A percentile compares a stretch with the other conserved stretches of the same genome.
Conservation (phyloP, 371 early-diverging fungal species). For the Lichtheimia ramosa region DNA sequence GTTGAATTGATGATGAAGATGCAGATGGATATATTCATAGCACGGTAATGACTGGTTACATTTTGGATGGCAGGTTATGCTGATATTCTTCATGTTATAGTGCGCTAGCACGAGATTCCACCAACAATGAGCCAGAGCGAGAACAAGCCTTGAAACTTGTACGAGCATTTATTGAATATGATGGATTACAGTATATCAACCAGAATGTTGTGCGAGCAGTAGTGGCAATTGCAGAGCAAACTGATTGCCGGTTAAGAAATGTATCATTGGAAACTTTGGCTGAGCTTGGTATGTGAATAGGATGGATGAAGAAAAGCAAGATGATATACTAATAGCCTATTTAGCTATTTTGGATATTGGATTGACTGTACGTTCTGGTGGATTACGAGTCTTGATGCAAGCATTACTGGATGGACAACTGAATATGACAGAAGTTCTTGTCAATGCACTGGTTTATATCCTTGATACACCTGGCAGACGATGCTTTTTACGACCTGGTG, state of each 20-base stretch:
- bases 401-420: slow-evolving; percentile 74
- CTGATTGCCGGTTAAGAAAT: slow-evolving; percentile 72
- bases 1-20: slow-evolving; percentile 46
- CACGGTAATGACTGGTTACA: slow-evolving; percentile 39
- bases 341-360: slow-evolving; percentile 58
- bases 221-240: slow-evolving; percentile 79
- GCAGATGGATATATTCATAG: slow-evolving; percentile 68
- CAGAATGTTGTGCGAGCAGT: slow-evolving; percentile 72
- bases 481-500: slow-evolving; percentile 69
- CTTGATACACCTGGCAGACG: slow-evolving; percentile 72
- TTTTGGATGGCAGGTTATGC: background rate
- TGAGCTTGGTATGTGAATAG: slow-evolving; percentile 62
- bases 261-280: slow-evolving; percentile 78
- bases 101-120: slow-evolving; percentile 62
- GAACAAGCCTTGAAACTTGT: slow-evolving; percentile 77
- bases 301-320: background rate
- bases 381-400: slow-evolving; percentile 67
- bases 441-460: slow-evolving; percentile 68
- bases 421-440: slow-evolving; percentile 64
- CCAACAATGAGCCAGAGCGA: slow-evolving; percentile 68
- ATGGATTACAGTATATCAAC: slow-evolving; percentile 59
- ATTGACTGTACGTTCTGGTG: slow-evolving; percentile 67
- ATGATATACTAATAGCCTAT: background rate
- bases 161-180: slow-evolving; percentile 66
- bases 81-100: slow-evolving; percentile 21